These are phyloP conservation scores for Trichosporon ovoides DNA, from an alignment of 1,284 basidiomycete genomes.

Conservation along the genomic window DNA sequence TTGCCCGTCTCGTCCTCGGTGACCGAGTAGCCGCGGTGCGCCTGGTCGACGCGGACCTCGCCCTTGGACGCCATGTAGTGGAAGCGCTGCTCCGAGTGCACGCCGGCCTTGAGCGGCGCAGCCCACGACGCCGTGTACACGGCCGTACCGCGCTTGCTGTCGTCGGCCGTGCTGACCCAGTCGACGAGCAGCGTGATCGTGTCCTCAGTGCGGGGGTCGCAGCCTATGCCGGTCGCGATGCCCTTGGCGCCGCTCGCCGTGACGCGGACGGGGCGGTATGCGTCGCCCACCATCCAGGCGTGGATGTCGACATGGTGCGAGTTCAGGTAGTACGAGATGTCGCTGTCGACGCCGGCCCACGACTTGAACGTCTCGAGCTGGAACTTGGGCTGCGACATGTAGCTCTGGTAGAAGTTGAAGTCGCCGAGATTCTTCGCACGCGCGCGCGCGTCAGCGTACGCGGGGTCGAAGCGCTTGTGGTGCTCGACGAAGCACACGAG, in stretches of 20 bases:
- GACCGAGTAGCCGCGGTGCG: conserved; percentile 84
- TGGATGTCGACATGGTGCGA: conserved; percentile 75
- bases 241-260: conserved; percentile 81
- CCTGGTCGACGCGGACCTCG: conserved; percentile 86
- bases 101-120: conserved; percentile 52
- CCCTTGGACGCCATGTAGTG: conserved; percentile 93
- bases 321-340: conserved; percentile 84
- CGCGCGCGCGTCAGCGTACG: conserved; percentile 78
- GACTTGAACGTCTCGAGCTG: conserved; percentile 89
- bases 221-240: conserved; percentile 75
- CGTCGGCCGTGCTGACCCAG: conserved; percentile 71
- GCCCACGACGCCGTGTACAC: conserved; percentile 83
- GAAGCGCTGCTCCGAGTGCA: conserved; percentile 84
- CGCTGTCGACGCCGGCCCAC: conserved; percentile 89
- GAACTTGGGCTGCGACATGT: conserved; percentile 90
- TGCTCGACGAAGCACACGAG: conserved; percentile 89
- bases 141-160: conserved; percentile 55
- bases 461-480: conserved; percentile 71
- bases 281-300: conserved; percentile 83
- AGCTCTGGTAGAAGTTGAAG: conserved; percentile 68
- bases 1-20: conserved; percentile 72
- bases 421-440: conserved; percentile 72
- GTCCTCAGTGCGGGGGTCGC: conserved; percentile 67
- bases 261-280: conserved; percentile 65
- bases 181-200: conserved; percentile 91